Percentiles rank a stretch among this genome's conserved stretches.
phyloP scores from a whole-genome alignment of 2,329 filamentous ascomycete genomes.

The Simplicillium aogashimaense region DNA sequence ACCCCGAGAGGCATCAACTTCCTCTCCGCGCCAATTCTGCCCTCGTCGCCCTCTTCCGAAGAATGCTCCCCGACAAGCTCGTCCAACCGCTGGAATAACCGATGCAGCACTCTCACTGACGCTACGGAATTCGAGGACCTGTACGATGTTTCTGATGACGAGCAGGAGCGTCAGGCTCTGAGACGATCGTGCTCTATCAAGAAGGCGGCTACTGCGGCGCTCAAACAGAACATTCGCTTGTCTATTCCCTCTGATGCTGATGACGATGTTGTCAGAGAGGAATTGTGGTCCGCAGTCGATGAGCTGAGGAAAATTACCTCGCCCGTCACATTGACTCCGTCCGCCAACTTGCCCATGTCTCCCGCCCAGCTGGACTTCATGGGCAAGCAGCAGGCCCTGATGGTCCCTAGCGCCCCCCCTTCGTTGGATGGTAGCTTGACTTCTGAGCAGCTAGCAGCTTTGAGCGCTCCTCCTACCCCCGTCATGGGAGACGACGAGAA shows the following conservation, averaged over 20 bases:
- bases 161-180: constrained; percentile 31
- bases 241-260: constrained; percentile 37
- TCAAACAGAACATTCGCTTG: constrained; percentile 30
- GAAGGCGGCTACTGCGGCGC: constrained; percentile 30
- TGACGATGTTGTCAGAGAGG: constrained; percentile 13
- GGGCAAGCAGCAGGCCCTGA: constrained; percentile 47
- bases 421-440: constrained; percentile 83
- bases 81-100: constrained; percentile 49
- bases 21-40: constrained; percentile 51
- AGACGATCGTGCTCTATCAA: constrained; percentile 19
- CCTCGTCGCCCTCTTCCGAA: constrained; percentile 50
- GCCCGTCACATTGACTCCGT: constrained; percentile 53
- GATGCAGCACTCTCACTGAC: constrained; percentile 52
- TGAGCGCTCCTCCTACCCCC: constrained; percentile 80
- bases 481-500: constrained; percentile 50
- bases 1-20: constrained; percentile 60
- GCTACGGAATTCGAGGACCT: constrained; percentile 75
- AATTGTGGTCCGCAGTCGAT: constrained; percentile 33
- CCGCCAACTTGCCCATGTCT: constrained; percentile 63
- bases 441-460: constrained; percentile 75
- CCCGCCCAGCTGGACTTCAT: constrained; percentile 66
- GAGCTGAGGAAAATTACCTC: constrained; percentile 40
- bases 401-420: constrained; percentile 69
- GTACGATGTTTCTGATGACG: constrained; percentile 78
- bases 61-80: constrained; percentile 43